Base-by-base conservation (phyloP, 805 yeast species). In the Geotrichum ghanense region DNA sequence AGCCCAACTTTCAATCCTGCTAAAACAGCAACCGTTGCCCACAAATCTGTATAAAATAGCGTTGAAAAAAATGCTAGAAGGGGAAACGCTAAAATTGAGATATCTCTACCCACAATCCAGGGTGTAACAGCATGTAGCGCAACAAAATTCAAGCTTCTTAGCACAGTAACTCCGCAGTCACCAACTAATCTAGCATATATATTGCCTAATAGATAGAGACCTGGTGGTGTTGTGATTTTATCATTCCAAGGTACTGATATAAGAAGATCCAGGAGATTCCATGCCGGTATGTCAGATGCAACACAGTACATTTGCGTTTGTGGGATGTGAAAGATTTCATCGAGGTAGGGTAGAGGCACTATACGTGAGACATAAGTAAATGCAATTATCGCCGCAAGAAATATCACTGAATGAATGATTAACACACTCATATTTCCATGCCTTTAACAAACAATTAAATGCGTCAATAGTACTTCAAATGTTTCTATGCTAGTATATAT, bases 201-300 rank as follows among this genome's bases (percentile, higher is more conserved):
- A 53, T 62, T 66, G 1, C 75, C 74, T 10, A 78, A 51, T 2
- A 71, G 44, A 59, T 92, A 90, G 16, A 90, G 67, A 0, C 97
- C 98, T 1, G 97, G 97, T 1, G 98, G 98, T 0, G 98, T 92
- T 1, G 98, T 90, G 59, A 92, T 87, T 59, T 90, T 89, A 10
- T 79, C 72, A 61, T 92, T 87, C 95, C 95, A 88, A 1, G 66
- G 56, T n/a, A 52, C 46, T 65, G 79, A 87, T 45, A 77, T 67
- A 16, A 31, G 14, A 16, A 31, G 17, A 16, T 19, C 37, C 4
- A 5, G 19, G 12, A 31, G 19, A n/a, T 31, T 31, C 37, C 37
- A 31, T 31, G 37, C 12, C 16, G 19, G 6, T n/a, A 31, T 6
- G 19, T 10, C 19, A n/a, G 19, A n/a, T 10, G 81, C 82, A 1